Evolutionary conservation across 306 rosid genomes (phyloP).

Genomic region (Citrullus amarus): DNA sequence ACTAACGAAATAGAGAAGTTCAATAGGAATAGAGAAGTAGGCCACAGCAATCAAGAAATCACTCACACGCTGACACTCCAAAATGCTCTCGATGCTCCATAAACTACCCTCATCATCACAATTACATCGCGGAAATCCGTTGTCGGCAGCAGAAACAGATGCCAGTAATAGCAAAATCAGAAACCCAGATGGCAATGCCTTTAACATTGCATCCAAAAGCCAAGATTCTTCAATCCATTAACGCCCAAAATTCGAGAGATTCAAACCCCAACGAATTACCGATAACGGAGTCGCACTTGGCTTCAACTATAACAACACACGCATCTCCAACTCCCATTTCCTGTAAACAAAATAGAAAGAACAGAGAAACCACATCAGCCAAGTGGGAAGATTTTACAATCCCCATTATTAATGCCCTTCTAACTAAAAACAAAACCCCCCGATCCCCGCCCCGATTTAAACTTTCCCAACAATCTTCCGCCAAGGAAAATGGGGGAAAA

Average conservation of each 20-base stretch:
- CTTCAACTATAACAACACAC: constrained; percentile 16
- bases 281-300: neutral
- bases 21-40: constrained; percentile 92
- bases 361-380: constrained; percentile 1
- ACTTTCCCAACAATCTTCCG: constrained; percentile 1
- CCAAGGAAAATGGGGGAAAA: constrained; percentile 15
- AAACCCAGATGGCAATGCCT: constrained; percentile 59
- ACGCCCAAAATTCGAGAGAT: constrained; percentile 18
- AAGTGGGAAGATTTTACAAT: neutral
- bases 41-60: constrained; percentile 99
- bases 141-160: constrained; percentile 47
- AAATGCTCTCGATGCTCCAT: constrained; percentile 79
- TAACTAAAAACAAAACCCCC: neutral
- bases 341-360: constrained; percentile 28
- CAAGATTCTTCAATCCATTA: constrained; percentile 57
- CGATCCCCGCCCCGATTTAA: neutral
- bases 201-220: constrained; percentile 67
- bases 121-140: constrained; percentile 67
- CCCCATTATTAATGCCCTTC: constrained; percentile 1
- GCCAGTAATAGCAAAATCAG: constrained; percentile 38
- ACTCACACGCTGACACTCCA: constrained; percentile 89
- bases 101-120: constrained; percentile 87
- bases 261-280: constrained; percentile 11
- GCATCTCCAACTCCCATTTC: constrained; percentile 28
- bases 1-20: constrained; percentile 85